phyloP scores from a whole-genome alignment of 805 yeast genomes.

The Candida maesae region DNA sequence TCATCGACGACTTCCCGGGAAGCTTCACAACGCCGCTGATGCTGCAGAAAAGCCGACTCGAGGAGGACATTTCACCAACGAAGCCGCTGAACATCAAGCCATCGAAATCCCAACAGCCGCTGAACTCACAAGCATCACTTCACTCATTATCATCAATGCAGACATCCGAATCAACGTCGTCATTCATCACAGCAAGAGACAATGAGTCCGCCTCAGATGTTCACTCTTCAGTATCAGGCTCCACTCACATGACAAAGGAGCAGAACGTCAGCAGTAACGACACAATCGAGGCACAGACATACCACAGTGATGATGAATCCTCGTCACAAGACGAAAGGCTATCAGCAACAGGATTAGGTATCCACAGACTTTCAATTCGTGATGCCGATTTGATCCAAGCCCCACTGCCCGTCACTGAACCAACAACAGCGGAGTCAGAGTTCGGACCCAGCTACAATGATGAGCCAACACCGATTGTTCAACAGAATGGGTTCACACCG shows the following conservation, averaged over 20 bases:
- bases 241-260: not conserved
- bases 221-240: not conserved
- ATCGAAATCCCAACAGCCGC: not conserved
- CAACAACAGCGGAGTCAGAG: conserved; percentile 2
- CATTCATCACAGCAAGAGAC: conserved; percentile 25
- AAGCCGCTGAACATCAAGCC: conserved; percentile 22
- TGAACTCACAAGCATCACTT: conserved; percentile 5
- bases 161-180: conserved; percentile 11
- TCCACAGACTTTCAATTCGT: conserved; percentile 11
- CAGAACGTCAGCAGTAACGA: not conserved
- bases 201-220: not conserved
- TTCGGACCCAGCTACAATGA: conserved; percentile 15
- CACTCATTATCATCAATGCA: conserved; percentile 17
- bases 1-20: conserved; percentile 8
- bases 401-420: not conserved
- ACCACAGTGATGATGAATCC: not conserved
- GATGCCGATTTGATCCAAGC: conserved; percentile 1
- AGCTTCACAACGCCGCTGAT: conserved; percentile 8
- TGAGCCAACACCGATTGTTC: conserved; percentile 23
- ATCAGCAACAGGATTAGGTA: conserved; percentile 15
- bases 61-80: conserved; percentile 24
- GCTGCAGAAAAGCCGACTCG: not conserved
- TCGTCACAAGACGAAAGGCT: not conserved
- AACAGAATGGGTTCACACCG: conserved; percentile 8
- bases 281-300: not conserved